A percentile compares a stretch with the other conserved stretches of the same genome.
These are phyloP conservation scores for Lactifluus subvellereus DNA, from an alignment of 768 basidiomycete genomes.

Conservation along the genomic window DNA sequence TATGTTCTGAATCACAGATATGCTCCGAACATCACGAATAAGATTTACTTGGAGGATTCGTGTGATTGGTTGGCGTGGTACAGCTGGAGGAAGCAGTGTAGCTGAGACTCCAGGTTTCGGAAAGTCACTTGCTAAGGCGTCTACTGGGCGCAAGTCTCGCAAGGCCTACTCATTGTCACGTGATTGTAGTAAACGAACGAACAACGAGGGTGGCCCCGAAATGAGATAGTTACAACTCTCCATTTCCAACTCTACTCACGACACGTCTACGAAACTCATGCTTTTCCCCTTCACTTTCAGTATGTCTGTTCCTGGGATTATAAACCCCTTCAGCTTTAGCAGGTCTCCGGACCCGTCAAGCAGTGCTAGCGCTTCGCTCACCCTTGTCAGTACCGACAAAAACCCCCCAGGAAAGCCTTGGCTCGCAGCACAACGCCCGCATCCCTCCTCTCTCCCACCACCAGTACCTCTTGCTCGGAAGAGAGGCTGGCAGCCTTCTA, in stretches of 20 bases:
- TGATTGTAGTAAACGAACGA: neutral
- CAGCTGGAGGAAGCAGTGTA: too few relatives aligned
- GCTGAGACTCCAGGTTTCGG: too few relatives aligned
- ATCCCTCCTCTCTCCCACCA: slow-evolving; percentile 36
- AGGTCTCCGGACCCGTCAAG: slow-evolving; percentile 17
- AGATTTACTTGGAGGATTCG: too few relatives aligned
- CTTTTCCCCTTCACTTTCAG: slow-evolving; percentile 70
- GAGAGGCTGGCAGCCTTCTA: slow-evolving; percentile 68
- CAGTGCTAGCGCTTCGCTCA: slow-evolving; percentile 21
- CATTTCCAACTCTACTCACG: neutral
- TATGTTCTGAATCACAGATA: too few relatives aligned
- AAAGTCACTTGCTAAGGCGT: too few relatives aligned
- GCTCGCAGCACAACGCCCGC: slow-evolving; percentile 19
- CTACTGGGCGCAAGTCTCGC: too few relatives aligned
- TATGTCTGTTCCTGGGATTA: slow-evolving; percentile 55
- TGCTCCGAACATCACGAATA: too few relatives aligned
- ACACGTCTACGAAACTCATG: slow-evolving; percentile 30
- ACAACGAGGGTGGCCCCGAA: too few relatives aligned
- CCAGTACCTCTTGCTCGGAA: slow-evolving; percentile 46
- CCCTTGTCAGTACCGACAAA: slow-evolving; percentile 23
- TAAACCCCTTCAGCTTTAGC: slow-evolving; percentile 60
- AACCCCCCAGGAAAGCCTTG: slow-evolving; percentile 26
- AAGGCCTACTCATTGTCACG: neutral
- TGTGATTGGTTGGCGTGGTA: too few relatives aligned
- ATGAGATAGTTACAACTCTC: too few relatives aligned